These are phyloP conservation scores for Sporothrix brunneoviolacea DNA, from an alignment of 2,329 filamentous ascomycete species.

Conservation along the genomic window DNA sequence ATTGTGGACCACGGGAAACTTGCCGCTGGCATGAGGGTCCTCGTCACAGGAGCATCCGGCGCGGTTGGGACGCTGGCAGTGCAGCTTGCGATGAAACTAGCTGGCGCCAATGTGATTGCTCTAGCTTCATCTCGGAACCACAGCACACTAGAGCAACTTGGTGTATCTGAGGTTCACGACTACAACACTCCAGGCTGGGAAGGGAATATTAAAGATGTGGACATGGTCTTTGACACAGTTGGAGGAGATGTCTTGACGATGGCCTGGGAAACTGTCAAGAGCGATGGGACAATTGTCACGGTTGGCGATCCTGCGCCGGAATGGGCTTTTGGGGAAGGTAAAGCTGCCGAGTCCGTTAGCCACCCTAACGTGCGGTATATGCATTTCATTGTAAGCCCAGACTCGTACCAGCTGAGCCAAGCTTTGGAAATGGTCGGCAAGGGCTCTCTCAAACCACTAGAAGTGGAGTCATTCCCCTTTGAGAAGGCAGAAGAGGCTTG, in stretches of 20 bases:
- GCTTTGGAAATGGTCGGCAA: constrained; percentile 2
- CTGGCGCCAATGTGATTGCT: background rate
- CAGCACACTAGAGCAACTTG: background rate
- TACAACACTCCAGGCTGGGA: constrained; percentile 1
- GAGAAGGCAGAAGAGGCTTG: background rate
- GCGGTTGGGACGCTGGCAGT: background rate
- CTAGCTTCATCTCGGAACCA: background rate
- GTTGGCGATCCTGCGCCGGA: background rate
- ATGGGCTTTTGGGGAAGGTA: background rate
- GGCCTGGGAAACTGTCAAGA: background rate
- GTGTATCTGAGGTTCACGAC: background rate
- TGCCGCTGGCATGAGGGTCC: background rate
- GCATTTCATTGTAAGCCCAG: background rate
- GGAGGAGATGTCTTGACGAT: background rate
- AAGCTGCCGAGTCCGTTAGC: background rate
- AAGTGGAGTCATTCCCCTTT: background rate
- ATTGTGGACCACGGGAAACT: constrained; percentile 2
- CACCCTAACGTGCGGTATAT: constrained; percentile 1
- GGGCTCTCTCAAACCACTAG: background rate
- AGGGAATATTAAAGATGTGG: background rate
- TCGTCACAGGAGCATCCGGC: background rate
- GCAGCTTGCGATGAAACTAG: background rate
- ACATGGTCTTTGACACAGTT: background rate
- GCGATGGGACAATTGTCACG: background rate
- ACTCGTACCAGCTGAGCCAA: background rate